Evolutionary conservation across 805 yeast species (phyloP).

Genomic region (Metschnikowia aberdeeniae): DNA sequence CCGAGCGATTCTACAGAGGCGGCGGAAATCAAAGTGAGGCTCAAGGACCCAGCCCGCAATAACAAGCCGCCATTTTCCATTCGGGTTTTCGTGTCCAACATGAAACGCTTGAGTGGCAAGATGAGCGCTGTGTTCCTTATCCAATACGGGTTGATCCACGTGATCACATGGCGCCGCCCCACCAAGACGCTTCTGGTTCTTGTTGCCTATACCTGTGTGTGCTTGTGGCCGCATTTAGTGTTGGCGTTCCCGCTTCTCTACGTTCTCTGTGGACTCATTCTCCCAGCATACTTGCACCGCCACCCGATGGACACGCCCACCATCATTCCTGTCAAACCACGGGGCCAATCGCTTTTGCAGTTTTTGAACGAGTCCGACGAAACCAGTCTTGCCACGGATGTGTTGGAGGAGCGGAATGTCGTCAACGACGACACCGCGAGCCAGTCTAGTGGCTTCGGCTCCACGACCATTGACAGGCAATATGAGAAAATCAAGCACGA

Average conservation of each 20-base stretch:
- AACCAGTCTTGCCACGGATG: slow-evolving; percentile 31
- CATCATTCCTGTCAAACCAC: slow-evolving; percentile 39
- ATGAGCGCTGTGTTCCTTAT: slow-evolving; percentile 54
- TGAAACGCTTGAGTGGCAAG: slow-evolving; percentile 52
- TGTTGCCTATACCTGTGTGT: slow-evolving; percentile 58
- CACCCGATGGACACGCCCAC: slow-evolving; percentile 57
- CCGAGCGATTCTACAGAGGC: slow-evolving; percentile 49
- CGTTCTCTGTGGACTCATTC: slow-evolving; percentile 53
- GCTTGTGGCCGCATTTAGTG: slow-evolving; percentile 68
- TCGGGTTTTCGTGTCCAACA: slow-evolving; percentile 50
- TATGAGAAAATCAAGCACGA: slow-evolving; percentile 3
- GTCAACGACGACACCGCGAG: slow-evolving; percentile 7
- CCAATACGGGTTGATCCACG: slow-evolving; percentile 57
- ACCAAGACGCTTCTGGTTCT: slow-evolving; percentile 60
- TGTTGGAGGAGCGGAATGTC: slow-evolving; percentile 16
- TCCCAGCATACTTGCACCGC: slow-evolving; percentile 65
- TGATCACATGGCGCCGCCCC: slow-evolving; percentile 74
- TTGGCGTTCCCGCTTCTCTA: slow-evolving; percentile 59
- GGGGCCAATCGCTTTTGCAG: slow-evolving; percentile 55
- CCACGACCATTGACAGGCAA: slow-evolving; percentile 15
- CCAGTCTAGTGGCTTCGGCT: slow-evolving; percentile 10
- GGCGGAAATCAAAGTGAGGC: slow-evolving; percentile 37
- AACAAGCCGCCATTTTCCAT: slow-evolving; percentile 55
- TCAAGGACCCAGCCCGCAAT: slow-evolving; percentile 43
- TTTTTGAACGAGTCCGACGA: slow-evolving; percentile 29